Percentiles rank a stretch among this genome's conserved stretches.
Conservation (phyloP, 2,329 filamentous ascomycete species). For the Colletotrichum australisinense region DNA sequence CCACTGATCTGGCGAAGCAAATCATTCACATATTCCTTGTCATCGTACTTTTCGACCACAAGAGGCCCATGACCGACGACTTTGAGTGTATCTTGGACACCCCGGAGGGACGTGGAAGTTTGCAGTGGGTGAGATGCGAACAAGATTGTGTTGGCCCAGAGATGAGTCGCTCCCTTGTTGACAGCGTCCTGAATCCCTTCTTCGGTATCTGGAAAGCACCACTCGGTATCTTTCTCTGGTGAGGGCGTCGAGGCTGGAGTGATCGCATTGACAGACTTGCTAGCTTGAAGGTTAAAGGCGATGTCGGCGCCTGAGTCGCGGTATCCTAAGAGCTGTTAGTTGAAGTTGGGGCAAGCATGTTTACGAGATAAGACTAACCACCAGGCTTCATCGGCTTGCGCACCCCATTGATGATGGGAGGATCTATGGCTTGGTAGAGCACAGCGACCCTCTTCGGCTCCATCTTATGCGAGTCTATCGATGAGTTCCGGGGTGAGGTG, state of each 20-base stretch:
- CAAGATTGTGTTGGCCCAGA: constrained; percentile 64
- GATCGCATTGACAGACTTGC: constrained; percentile 45
- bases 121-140: constrained; percentile 61
- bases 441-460: constrained; percentile 49
- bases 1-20: constrained; percentile 48
- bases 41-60: constrained; percentile 60
- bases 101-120: constrained; percentile 46
- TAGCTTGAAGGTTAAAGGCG: constrained; percentile 50
- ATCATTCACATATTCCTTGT: constrained; percentile 61
- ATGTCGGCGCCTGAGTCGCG: constrained; percentile 61
- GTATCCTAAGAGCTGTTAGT: constrained; percentile 49
- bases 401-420: constrained; percentile 58
- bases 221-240: constrained; percentile 45
- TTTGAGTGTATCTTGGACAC: constrained; percentile 44
- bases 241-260: constrained; percentile 44
- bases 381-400: constrained; percentile 62
- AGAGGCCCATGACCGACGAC: constrained; percentile 59
- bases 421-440: constrained; percentile 58
- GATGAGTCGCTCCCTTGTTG: constrained; percentile 52
- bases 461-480: neutral
- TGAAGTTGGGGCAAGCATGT: too few relatives aligned
- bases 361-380: constrained; percentile 40
- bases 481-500: neutral
- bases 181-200: constrained; percentile 53
- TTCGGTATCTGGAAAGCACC: constrained; percentile 57